Evolutionary conservation across 805 yeast species (phyloP).

Genomic region (Sugiyamaella qingdaonensis): DNA sequence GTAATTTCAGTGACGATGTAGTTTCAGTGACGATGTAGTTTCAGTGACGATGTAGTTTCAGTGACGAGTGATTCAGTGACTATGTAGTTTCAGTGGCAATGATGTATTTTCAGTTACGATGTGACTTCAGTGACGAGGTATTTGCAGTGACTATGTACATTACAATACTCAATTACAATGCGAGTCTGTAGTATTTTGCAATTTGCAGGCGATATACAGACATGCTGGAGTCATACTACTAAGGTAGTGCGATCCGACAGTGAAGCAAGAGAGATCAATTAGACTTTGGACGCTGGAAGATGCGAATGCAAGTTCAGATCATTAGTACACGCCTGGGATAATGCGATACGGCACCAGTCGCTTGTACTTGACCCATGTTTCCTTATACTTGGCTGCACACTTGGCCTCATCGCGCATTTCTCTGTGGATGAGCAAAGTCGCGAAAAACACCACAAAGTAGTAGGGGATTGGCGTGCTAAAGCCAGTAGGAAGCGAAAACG

Average conservation of each 20-base stretch:
- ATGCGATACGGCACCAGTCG: constrained; percentile 80
- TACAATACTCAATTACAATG: background rate
- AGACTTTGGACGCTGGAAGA: no score
- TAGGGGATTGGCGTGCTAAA: constrained; percentile 77
- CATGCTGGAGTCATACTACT: no score
- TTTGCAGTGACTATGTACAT: background rate
- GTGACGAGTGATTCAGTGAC: no score
- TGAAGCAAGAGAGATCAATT: no score
- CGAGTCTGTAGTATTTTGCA: background rate
- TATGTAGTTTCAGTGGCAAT: no score
- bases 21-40: background rate
- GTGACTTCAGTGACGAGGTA: background rate
- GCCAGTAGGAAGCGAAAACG: constrained; percentile 93
- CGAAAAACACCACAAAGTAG: constrained; percentile 82
- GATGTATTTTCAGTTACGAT: no score
- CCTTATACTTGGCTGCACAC: constrained; percentile 80
- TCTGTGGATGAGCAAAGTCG: constrained; percentile 75
- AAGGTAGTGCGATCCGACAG: no score
- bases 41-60: no score
- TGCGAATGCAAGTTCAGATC: background rate
- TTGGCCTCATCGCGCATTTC: constrained; percentile 89
- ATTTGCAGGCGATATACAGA: no score
- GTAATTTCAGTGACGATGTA: no score
- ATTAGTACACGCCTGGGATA: constrained; percentile 76
- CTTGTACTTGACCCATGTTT: constrained; percentile 82